phyloP scores from a whole-genome alignment of 805 yeast species.

The Hermanozyma aechmeae region DNA sequence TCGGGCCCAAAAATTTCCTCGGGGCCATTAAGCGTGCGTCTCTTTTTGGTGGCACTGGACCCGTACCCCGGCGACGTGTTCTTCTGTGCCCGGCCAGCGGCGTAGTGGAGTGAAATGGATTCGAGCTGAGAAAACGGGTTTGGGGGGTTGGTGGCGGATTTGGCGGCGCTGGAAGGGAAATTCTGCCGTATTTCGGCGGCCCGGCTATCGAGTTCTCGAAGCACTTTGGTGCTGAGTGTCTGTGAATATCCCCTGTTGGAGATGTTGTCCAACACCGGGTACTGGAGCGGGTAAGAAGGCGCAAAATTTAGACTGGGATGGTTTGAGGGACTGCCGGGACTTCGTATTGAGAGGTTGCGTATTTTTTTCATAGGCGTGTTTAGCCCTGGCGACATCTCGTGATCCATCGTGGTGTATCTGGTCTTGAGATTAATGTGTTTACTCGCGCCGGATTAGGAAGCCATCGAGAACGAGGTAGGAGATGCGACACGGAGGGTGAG shows the following conservation, averaged over 20 bases:
- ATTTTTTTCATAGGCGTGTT: conserved; percentile 34
- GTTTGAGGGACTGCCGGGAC: conserved; percentile 13
- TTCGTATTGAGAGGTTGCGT: conserved; percentile 19
- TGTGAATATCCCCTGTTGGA: conserved; percentile 10
- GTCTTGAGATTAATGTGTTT: too few relatives aligned
- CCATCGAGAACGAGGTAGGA: too few relatives aligned
- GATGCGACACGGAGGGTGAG: too few relatives aligned
- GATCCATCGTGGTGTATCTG: too few relatives aligned
- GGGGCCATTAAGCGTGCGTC: conserved; percentile 31
- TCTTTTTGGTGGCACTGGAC: conserved; percentile 21
- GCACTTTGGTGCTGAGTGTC: conserved; percentile 10
- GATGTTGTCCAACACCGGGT: conserved; percentile 9
- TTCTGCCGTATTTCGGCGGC: conserved; percentile 10
- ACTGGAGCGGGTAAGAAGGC: too few relatives aligned
- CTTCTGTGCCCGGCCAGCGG: conserved; percentile 19
- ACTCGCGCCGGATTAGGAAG: too few relatives aligned
- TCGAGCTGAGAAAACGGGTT: conserved; percentile 32
- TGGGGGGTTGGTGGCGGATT: too few relatives aligned
- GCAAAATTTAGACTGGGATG: too few relatives aligned
- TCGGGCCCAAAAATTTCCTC: conserved; percentile 20
- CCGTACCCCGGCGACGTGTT: conserved; percentile 1
- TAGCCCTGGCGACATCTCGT: conserved; percentile 9
- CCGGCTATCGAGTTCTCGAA: conserved; percentile 9
- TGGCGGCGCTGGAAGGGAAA: too few relatives aligned
- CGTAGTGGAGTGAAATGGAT: conserved; percentile 39